phyloP scores from a whole-genome alignment of 139 green algal species.

The Asterochloris sp. region DNA sequence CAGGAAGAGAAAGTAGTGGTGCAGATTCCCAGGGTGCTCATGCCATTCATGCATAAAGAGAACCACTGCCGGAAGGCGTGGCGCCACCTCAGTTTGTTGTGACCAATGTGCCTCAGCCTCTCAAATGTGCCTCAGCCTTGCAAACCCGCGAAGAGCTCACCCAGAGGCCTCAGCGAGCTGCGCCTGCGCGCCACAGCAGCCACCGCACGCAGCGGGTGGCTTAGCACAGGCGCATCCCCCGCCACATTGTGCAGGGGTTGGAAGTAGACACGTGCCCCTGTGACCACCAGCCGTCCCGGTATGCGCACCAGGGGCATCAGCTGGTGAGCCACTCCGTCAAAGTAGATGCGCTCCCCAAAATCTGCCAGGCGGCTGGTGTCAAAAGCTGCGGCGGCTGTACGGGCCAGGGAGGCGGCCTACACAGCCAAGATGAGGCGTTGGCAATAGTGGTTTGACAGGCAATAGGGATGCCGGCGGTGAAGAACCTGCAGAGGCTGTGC shows the following conservation, averaged over 20 bases:
- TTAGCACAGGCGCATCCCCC: constrained; percentile 53
- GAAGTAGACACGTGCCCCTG: constrained; percentile 76
- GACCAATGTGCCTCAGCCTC: neutral
- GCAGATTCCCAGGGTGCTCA: no score
- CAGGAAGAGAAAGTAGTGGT: no score
- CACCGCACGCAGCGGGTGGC: constrained; percentile 64
- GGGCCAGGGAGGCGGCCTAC: constrained; percentile 35
- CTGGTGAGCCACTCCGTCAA: constrained; percentile 36
- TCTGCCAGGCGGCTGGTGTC: constrained; percentile 72
- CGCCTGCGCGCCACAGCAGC: constrained; percentile 70
- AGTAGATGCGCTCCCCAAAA: constrained; percentile 61
- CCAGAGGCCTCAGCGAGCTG: constrained; percentile 43
- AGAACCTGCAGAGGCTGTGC: no score
- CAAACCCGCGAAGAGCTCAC: neutral
- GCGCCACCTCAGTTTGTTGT: neutral
- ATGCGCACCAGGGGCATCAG: constrained; percentile 42
- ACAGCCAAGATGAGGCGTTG: neutral
- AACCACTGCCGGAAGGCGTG: neutral
- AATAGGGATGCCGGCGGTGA: no score
- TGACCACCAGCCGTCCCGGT: constrained; percentile 73
- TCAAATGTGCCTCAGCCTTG: neutral
- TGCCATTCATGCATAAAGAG: neutral
- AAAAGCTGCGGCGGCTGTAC: constrained; percentile 56
- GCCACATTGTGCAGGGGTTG: constrained; percentile 79
- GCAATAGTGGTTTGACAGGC: neutral